phyloP scores from a whole-genome alignment of 306 rosid genomes.

The Vicia sativa region DNA sequence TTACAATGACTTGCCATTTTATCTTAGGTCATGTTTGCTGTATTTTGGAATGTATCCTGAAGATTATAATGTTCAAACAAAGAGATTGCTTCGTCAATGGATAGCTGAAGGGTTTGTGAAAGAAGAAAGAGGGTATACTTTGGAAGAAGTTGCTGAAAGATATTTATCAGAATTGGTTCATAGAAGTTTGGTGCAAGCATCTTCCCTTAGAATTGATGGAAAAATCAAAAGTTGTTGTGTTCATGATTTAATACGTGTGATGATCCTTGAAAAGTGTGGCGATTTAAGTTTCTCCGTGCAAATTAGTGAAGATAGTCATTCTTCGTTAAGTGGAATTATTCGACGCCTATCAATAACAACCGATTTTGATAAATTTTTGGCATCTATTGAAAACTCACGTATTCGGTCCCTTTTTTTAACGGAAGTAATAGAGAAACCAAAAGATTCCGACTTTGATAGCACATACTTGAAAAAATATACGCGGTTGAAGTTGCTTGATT shows the following conservation, averaged over 20 bases:
- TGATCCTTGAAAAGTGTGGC: not conserved
- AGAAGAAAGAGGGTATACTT: not conserved
- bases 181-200: slow-evolving; percentile 30
- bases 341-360: not conserved
- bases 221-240: not conserved
- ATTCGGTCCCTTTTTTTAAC: too few relatives aligned
- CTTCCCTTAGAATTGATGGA: not conserved
- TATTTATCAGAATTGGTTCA: slow-evolving; percentile 28
- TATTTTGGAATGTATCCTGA: not conserved
- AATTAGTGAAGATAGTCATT: not conserved
- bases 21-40: not conserved
- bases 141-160: slow-evolving; percentile 27
- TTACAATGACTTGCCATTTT: not conserved
- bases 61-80: not conserved
- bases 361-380: too few relatives aligned
- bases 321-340: not conserved
- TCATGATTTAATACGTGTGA: not conserved
- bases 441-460: too few relatives aligned
- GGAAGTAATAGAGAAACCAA: too few relatives aligned
- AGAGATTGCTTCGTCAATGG: not conserved
- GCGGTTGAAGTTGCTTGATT: too few relatives aligned
- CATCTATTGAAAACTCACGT: too few relatives aligned
- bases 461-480: too few relatives aligned
- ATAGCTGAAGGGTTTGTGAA: slow-evolving; percentile 8
- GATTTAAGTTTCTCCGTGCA: not conserved